A percentile compares a stretch with the other conserved stretches of the same genome.
phyloP scores from a whole-genome alignment of 129 eudicot species.

The Helianthus annuus region HanXRQr2.0-SUNRISE NC_035448.2:116949813-116950312 shows the following conservation, averaged over 20 bases:
- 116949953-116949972: conserved; percentile 1
- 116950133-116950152: neutral
- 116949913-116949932: neutral
- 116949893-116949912: neutral
- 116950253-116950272: neutral
- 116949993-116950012: neutral
- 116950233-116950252: conserved; percentile 51
- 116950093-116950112: neutral
- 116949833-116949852: conserved; percentile 65
- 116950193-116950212: neutral
- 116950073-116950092: neutral
- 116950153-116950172: neutral
- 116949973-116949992: neutral
- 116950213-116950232: conserved; percentile 29
- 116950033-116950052: neutral
- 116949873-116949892: neutral
- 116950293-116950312: neutral
- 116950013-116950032: neutral
- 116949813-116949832: conserved; percentile 82
- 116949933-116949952: neutral
- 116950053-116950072: neutral
- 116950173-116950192: neutral
- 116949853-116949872: conserved; percentile 70
- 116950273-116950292: neutral
- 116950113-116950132: neutral